Evolutionary conservation across 192 early-diverging fungal species (phyloP).

Genomic region (Entrophospora sp.): DNA sequence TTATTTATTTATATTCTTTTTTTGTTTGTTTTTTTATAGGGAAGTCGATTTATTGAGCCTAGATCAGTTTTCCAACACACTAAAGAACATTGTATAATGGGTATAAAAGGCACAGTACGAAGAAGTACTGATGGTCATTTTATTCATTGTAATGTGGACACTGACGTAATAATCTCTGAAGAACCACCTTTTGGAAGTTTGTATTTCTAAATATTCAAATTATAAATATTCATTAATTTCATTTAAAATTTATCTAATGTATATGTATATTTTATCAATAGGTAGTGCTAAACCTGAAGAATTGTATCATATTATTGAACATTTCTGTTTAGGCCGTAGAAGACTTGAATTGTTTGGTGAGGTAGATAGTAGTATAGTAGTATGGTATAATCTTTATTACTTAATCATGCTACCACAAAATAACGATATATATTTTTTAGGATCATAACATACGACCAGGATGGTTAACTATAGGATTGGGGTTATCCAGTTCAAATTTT

Average conservation of each 20-base stretch:
- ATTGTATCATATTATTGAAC: conserved; percentile 55
- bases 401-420: too few relatives aligned
- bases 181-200: conserved; percentile 32
- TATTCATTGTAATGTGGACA: conserved; percentile 65
- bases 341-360: conserved; percentile 56
- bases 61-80: conserved; percentile 44
- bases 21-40: conserved; percentile 18
- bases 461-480: conserved; percentile 50
- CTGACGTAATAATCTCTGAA: conserved; percentile 57
- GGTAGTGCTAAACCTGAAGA: conserved; percentile 48
- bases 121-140: conserved; percentile 57
- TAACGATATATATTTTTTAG: too few relatives aligned
- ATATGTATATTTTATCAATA: conserved; percentile 2
- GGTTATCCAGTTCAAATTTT: conserved; percentile 40
- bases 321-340: conserved; percentile 54
- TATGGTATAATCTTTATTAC: background rate
- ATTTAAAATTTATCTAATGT: background rate
- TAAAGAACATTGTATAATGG: conserved; percentile 63
- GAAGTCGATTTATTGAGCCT: conserved; percentile 27
- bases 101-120: conserved; percentile 56
- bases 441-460: conserved; percentile 51
- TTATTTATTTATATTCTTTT: background rate
- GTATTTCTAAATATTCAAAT: background rate
- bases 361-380: background rate
- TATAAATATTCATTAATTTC: background rate